phyloP scores from a whole-genome alignment of 306 rosid genomes.

The Quercus engelmannii region DNA sequence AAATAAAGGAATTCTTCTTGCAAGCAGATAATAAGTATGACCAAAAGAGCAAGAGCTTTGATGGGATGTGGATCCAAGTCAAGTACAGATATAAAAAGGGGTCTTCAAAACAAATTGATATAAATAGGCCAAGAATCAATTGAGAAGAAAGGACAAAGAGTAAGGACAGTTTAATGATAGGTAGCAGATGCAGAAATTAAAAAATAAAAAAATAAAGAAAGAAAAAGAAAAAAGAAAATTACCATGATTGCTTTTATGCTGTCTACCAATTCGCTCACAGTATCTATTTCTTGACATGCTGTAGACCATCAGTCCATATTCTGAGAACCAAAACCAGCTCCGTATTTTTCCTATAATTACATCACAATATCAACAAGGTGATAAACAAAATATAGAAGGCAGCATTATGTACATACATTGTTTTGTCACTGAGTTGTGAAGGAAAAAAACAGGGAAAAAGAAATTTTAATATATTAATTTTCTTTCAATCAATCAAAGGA shows the following conservation, averaged over 20 bases:
- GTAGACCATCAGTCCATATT: slow-evolving; percentile 78
- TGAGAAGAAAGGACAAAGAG: slow-evolving; percentile 9
- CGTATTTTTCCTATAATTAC: slow-evolving; percentile 67
- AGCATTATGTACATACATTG: neutral
- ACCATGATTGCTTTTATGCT: slow-evolving; percentile 98
- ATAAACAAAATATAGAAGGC: slow-evolving; percentile 2
- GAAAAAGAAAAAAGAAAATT: neutral
- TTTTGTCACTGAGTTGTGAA: neutral
- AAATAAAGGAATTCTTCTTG: neutral
- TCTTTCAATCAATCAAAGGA: neutral
- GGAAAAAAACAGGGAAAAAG: neutral
- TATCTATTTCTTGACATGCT: slow-evolving; percentile 87
- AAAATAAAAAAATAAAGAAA: no score
- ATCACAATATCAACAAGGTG: slow-evolving; percentile 21
- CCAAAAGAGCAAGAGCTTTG: slow-evolving; percentile 12
- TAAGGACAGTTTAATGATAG: neutral
- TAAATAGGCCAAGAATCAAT: neutral
- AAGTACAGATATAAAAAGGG: neutral
- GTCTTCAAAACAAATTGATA: neutral
- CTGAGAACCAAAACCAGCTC: slow-evolving; percentile 88
- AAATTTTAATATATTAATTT: neutral
- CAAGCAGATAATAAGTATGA: neutral
- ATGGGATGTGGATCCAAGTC: slow-evolving; percentile 3
- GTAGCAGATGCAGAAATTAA: neutral
- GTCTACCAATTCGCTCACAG: slow-evolving; percentile 90